These are phyloP conservation scores for Ceratobasidium papillatum DNA, from an alignment of 1,284 basidiomycete species.

Conservation along the genomic window DNA sequence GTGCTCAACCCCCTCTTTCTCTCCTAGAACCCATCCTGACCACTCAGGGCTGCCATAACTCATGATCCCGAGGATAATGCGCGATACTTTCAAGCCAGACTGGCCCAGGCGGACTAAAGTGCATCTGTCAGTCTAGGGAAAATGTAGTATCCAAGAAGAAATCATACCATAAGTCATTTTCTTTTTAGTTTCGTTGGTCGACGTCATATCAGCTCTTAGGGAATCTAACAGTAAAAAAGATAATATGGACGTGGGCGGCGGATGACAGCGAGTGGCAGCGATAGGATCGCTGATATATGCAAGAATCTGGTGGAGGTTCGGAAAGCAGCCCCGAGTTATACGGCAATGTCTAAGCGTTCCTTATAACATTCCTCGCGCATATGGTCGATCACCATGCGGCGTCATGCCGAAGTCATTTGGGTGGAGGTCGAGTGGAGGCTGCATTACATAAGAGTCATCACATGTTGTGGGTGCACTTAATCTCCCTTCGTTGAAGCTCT, in stretches of 20 bases:
- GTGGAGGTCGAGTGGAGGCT: no score
- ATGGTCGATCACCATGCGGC: background rate
- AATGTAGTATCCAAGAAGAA: background rate
- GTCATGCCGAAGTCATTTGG: background rate
- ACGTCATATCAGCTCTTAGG: background rate
- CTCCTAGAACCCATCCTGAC: slow-evolving; percentile 50
- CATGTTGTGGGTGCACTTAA: no score
- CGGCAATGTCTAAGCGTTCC: background rate
- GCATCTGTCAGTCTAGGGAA: background rate
- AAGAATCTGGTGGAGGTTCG: background rate
- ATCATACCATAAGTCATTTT: slow-evolving; percentile 9
- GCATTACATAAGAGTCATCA: no score
- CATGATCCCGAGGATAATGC: slow-evolving; percentile 36
- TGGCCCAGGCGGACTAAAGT: slow-evolving; percentile 35
- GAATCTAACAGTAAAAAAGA: background rate
- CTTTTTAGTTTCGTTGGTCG: background rate
- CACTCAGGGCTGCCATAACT: slow-evolving; percentile 36
- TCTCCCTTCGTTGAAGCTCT: no score
- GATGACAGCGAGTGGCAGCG: background rate
- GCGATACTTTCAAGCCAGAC: slow-evolving; percentile 40
- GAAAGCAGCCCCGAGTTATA: background rate
- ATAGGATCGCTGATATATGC: background rate
- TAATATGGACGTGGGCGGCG: background rate
- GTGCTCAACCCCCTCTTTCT: slow-evolving; percentile 51
- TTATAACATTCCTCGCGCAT: background rate